Base-by-base conservation (phyloP, 768 basidiomycete genomes). In the Leccinum truebloodii region DNA sequence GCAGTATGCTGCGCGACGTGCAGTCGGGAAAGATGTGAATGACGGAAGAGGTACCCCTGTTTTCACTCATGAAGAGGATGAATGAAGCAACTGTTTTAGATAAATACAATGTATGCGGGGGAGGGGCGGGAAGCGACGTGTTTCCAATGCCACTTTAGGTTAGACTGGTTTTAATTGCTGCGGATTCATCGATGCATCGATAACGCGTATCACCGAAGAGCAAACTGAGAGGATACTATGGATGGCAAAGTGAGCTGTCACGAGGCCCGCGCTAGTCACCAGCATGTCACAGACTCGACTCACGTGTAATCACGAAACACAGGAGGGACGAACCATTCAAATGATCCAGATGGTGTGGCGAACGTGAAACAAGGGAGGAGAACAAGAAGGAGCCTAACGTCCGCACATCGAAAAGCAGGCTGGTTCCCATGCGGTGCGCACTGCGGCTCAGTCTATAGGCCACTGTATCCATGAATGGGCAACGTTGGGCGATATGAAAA, bases 401-500 rank as follows among this genome's bases (percentile, higher is more conserved):
- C 55, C 49, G 35, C 64, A 59, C 55, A 59, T 57, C 59, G 58
- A 56, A 59, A 63, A 44, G 64, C 57, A 39, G 37, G 57, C 56
- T 53, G 48, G 59, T 14, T 57, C 34, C 64, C 67, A 60, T 64
- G 67, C 62, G 62, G 62, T 52, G 24, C 49, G 54, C 57, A 54
- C 20, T 26, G 48, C 24, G 58, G 37, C 39, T 32, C 37, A 52
- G 44, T 44, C 37, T 48, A 62, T 37, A 59, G 65, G 57, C 41
- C 44, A 61, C 58, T 37, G 44, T 57, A 68, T 48, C 48, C 37
- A 65, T 52, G 53, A 54, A 68, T 49, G 44, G 59, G 52, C 39
- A 66, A 49, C 51, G 55, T 60, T 67, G 65, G 62, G 69, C 65
- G 65, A 64, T 70, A 70, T 71, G 69, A 64, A 64, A 52, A 59